A percentile compares a stretch with the other conserved stretches of the same genome.
phyloP scores from a whole-genome alignment of 2,329 filamentous ascomycete species.

The Gliomastix tumulicola region DNA sequence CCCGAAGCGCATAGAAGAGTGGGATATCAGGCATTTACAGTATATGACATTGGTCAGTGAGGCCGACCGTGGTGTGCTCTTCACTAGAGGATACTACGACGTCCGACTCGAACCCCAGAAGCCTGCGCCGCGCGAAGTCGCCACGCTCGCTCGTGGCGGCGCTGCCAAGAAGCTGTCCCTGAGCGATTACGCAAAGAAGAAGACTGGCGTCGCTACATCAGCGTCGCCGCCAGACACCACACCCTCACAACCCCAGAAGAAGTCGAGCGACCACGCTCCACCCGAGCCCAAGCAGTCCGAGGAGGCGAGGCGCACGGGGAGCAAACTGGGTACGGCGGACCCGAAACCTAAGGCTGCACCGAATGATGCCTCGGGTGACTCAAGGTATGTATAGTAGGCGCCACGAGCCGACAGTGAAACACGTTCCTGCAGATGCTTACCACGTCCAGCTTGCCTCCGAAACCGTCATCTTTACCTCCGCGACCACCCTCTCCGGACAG shows the following conservation, averaged over 20 bases:
- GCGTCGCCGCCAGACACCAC: constrained; percentile 24
- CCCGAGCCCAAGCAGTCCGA: constrained; percentile 4
- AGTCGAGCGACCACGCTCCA: constrained; percentile 9
- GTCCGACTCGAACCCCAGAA: constrained; percentile 45
- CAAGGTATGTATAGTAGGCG: too few species aligned
- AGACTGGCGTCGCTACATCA: constrained; percentile 22
- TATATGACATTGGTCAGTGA: constrained; percentile 52
- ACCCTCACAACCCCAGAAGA: constrained; percentile 9
- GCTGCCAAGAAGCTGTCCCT: constrained; percentile 48
- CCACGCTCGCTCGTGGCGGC: constrained; percentile 29
- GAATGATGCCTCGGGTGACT: constrained; percentile 1
- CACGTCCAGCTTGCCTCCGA: constrained; percentile 25
- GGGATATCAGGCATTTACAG: constrained; percentile 41
- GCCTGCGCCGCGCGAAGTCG: constrained; percentile 25
- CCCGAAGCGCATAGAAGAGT: constrained; percentile 36
- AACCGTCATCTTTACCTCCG: constrained; percentile 23
- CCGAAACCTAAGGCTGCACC: neutral
- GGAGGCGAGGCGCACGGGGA: constrained; percentile 1
- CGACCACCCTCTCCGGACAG: constrained; percentile 33
- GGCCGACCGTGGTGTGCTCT: constrained; percentile 49
- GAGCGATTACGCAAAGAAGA: constrained; percentile 53
- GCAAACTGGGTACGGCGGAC: too few species aligned
- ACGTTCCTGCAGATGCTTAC: constrained; percentile 8
- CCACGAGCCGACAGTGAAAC: constrained; percentile 8
- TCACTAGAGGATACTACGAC: constrained; percentile 50